A percentile compares a stretch with the other conserved stretches of the same genome.
These are phyloP conservation scores for Sutorius australiensis DNA, from an alignment of 768 basidiomycete species.

Conservation along the genomic window DNA sequence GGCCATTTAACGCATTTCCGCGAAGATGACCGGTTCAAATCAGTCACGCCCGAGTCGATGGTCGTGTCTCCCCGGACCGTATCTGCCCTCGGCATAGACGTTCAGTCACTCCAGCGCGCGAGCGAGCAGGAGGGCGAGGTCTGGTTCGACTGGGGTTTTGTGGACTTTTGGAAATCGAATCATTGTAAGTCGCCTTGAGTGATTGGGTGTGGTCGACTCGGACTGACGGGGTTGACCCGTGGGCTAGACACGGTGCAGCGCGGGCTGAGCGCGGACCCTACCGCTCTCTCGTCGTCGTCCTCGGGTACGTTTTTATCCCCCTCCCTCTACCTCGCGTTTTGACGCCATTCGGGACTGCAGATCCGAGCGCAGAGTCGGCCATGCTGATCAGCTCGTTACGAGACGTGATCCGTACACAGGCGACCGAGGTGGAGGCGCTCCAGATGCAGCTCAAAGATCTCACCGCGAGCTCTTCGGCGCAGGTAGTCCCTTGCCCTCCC, in stretches of 20 bases:
- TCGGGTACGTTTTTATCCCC: slow-evolving; percentile 42
- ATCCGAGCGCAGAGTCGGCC: slow-evolving; percentile 69
- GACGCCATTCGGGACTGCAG: slow-evolving; percentile 27
- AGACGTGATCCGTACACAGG: slow-evolving; percentile 77
- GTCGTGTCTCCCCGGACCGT: slow-evolving; percentile 53
- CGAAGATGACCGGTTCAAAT: slow-evolving; percentile 91
- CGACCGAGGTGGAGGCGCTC: slow-evolving; percentile 71
- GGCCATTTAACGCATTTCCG: slow-evolving; percentile 83
- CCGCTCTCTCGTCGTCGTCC: slow-evolving; percentile 49
- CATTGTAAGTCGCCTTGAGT: slow-evolving; percentile 61
- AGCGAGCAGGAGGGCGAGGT: slow-evolving; percentile 70
- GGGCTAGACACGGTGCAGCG: slow-evolving; percentile 69
- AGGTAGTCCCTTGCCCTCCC: slow-evolving; percentile 29
- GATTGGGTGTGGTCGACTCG: background rate
- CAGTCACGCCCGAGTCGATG: slow-evolving; percentile 79
- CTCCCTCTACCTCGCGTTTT: too few relatives aligned
- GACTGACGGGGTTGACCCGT: background rate
- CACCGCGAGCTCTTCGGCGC: slow-evolving; percentile 33
- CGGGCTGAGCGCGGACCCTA: slow-evolving; percentile 66
- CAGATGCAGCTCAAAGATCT: slow-evolving; percentile 53
- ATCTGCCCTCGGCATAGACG: background rate
- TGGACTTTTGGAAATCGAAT: slow-evolving; percentile 98
- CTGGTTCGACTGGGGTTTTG: slow-evolving; percentile 98
- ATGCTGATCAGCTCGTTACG: slow-evolving; percentile 82
- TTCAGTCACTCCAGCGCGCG: slow-evolving; percentile 8